Evolutionary conservation across 148 eudicot genomes (phyloP), one percentile per base, ranked within the genome.

Genomic region (Silene latifolia): DNA sequence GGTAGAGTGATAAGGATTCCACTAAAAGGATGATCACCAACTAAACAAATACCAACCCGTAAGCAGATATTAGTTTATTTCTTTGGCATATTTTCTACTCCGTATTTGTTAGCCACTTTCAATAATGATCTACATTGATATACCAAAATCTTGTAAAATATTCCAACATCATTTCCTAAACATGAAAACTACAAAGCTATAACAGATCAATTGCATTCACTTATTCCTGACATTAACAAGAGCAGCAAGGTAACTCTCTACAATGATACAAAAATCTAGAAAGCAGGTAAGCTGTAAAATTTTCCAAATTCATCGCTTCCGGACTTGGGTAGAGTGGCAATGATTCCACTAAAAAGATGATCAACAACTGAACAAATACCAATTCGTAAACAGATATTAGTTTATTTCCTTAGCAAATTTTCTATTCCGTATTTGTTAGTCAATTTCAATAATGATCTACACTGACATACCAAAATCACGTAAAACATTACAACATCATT

Each of bases 241-340:
- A n/a, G n/a, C n/a, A n/a, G n/a, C n/a, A n/a, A n/a, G n/a, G n/a
- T n/a, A n/a, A n/a, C n/a, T n/a, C n/a, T n/a, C n/a, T n/a, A n/a
- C n/a, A n/a, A n/a, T n/a, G n/a, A n/a, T n/a, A n/a, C n/a, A n/a
- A n/a, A n/a, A n/a, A n/a, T n/a, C n/a, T n/a, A n/a, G n/a, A n/a
- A 80, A 74, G 93, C 94, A n/a, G 99, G 92, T 67, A 95, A 85
- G 75, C 99, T 92, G 89, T 95, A 95, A 78, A 84, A 95, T 76
- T 92, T 92, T 81, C 99, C 99, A 53, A 92, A 95, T 75, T 95
- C 99, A 39, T 97, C 98, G 61, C 97, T 97, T 18, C 94, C 99
- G 42, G 92, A 92, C 84, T 86, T 95, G 64, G 97, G 94, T 65
- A 92, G 92, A 79, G 75, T 80, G 51, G 93, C 88, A 72, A 89